Conservation (phyloP, 1,139 yeast genomes). For the Suhomyces kunorum region DNA sequence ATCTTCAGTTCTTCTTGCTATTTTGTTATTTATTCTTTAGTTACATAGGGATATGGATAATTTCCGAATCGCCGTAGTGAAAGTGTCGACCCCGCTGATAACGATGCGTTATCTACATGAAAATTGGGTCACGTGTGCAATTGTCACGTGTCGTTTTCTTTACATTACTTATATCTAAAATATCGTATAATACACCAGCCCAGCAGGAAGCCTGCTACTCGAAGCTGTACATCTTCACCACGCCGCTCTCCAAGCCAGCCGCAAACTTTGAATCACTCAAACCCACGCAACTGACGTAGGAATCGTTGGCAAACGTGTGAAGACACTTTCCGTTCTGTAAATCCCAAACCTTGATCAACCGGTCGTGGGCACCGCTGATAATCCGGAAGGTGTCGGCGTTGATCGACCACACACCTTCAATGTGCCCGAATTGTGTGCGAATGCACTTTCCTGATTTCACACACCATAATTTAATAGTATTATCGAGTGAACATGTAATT, state of each 20-base stretch:
- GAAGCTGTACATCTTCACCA: conserved; percentile 79
- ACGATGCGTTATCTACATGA: too few relatives aligned
- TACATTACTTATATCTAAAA: background rate
- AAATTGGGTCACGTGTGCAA: too few relatives aligned
- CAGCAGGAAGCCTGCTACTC: too few relatives aligned
- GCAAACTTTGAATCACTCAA: conserved; percentile 88
- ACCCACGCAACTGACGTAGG: conserved; percentile 85
- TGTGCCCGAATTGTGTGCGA: conserved; percentile 94
- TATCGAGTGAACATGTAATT: conserved; percentile 85
- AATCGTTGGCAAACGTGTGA: conserved; percentile 79
- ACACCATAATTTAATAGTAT: conserved; percentile 93
- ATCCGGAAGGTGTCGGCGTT: conserved; percentile 94
- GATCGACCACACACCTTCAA: conserved; percentile 96
- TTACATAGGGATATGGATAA: conserved; percentile 1
- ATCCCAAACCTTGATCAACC: conserved; percentile 92
- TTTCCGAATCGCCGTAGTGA: too few relatives aligned
- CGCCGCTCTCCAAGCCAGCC: conserved; percentile 86
- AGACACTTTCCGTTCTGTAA: conserved; percentile 89
- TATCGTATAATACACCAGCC: background rate
- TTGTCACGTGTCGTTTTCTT: background rate
- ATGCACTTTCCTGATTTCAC: conserved; percentile 82
- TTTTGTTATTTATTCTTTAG: background rate
- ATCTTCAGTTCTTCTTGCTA: conserved; percentile 3
- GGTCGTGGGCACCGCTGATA: conserved; percentile 91
- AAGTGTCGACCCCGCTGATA: too few relatives aligned